phyloP scores from a whole-genome alignment of 306 rosid genomes.

The Trifolium dubium region DNA sequence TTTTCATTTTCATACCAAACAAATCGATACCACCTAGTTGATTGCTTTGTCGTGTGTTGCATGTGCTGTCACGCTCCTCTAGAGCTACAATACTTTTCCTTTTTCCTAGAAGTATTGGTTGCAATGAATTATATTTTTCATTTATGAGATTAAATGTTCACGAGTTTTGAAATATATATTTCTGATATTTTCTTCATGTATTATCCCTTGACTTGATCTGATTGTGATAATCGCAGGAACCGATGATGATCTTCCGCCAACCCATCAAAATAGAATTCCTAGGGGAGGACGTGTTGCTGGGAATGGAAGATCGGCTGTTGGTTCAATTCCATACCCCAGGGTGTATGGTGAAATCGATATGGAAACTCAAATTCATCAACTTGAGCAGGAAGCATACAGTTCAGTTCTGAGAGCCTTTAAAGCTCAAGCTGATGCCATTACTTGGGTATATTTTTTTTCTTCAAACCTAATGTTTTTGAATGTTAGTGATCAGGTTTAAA shows the following conservation, averaged over 20 bases:
- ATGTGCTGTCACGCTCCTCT: background rate
- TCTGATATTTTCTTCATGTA: constrained; percentile 19
- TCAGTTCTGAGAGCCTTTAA: constrained; percentile 97
- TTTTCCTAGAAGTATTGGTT: background rate
- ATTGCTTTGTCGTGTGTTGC: constrained; percentile 8
- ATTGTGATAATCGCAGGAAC: constrained; percentile 61
- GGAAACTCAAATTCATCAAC: constrained; percentile 96
- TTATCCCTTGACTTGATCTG: constrained; percentile 6
- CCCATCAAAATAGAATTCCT: constrained; percentile 80
- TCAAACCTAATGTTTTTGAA: constrained; percentile 43
- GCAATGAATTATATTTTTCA: constrained; percentile 1
- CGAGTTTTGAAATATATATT: background rate
- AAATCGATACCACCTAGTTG: background rate
- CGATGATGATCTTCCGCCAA: constrained; percentile 89
- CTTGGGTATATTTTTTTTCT: constrained; percentile 80
- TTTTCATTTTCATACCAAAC: background rate
- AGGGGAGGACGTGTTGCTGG: constrained; percentile 86
- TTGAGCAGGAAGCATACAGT: constrained; percentile 98
- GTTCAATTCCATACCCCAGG: constrained; percentile 77
- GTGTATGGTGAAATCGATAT: constrained; percentile 83
- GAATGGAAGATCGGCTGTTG: constrained; percentile 86
- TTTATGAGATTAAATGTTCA: constrained; percentile 1
- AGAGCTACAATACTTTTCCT: constrained; percentile 6
- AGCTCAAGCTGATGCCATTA: constrained; percentile 98
- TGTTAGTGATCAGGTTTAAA: constrained; percentile 61